Base-by-base conservation (phyloP, 257 asterid species). In the Scutellaria baicalensis region DNA sequence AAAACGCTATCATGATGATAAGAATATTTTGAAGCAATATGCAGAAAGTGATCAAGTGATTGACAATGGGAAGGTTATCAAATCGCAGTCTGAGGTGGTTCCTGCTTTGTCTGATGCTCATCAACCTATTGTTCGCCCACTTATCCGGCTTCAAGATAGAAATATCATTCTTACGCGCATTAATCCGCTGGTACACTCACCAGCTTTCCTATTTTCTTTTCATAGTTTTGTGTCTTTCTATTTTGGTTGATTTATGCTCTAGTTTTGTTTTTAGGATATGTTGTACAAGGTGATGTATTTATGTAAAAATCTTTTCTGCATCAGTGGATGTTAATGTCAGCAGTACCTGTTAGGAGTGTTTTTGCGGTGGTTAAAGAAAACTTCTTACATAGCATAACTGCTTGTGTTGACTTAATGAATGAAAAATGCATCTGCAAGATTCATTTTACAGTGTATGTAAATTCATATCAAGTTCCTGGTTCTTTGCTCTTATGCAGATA, bases 151-250 rank as follows among this genome's bases (percentile, higher is more conserved):
- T 50, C 94, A 80, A 75, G 97, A 93, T 69, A 93, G 82, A 81
- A 91, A 89, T 81, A 89, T 93, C 14, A 84, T 91, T 79, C 95
- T 93, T 50, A 91, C 99, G 68, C 99, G 99, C 62, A 91, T 93
- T 35, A 91, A 91, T 80, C 97, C 99, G 45, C 77, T 69, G 82
- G 99, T 89, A 80, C 58, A 81, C 69, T 35, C 69, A 45, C 62
- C 55, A n/a, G 64, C 42, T 61, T 63, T 72, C 47, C 11, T 11
- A 9, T 44, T 39, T 36, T 44, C 27, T 59, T 60, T 54, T 42
- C 55, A 50, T 60, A 60, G 21, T 20, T 44, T 64, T n/a, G 39
- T 42, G 33, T 51, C 49, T 72, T 74, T 23, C n/a, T 70, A n/a
- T 43, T 45, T 71, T 61, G 51, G 67, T 33, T n/a, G 45, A 42